A percentile compares a stretch with the other conserved stretches of the same genome.
Evolutionary conservation across 2,329 filamentous ascomycete species (phyloP).

Genomic region (Cryphonectria nitschkei): DNA sequence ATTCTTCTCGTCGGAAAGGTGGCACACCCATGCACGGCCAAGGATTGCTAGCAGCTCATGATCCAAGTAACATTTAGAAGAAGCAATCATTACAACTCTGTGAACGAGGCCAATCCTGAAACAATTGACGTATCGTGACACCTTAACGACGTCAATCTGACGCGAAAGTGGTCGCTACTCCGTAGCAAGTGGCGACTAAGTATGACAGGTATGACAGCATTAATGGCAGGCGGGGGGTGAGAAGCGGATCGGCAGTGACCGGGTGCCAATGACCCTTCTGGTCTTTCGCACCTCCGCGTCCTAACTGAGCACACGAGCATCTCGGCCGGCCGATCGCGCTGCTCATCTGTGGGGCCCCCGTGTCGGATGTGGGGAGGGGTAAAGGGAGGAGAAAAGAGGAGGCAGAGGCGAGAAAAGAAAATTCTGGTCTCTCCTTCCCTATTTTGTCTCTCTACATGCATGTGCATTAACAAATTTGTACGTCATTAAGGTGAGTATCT

Average conservation of each 20-base stretch:
- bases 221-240: neutral
- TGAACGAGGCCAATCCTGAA: neutral
- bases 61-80: neutral
- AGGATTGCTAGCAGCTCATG: neutral
- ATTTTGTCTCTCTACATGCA: neutral
- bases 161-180: neutral
- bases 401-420: neutral
- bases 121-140: neutral
- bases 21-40: neutral
- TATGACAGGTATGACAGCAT: constrained; percentile 13
- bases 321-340: constrained; percentile 23
- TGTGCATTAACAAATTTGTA: constrained; percentile 11
- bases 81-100: neutral
- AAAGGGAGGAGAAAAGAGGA: neutral
- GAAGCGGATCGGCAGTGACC: neutral
- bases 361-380: neutral
- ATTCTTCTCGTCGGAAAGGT: neutral
- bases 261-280: neutral
- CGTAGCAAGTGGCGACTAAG: neutral
- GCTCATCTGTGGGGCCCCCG: constrained; percentile 14
- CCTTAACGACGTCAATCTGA: neutral
- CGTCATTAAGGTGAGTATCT: neutral
- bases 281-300: neutral
- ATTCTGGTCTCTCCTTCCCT: neutral
- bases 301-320: constrained; percentile 1